A percentile compares a stretch with the other conserved stretches of the same genome.
These are phyloP conservation scores for Tothia fuscella DNA, from an alignment of 2,329 filamentous ascomycete species.

Conservation along the genomic window DNA sequence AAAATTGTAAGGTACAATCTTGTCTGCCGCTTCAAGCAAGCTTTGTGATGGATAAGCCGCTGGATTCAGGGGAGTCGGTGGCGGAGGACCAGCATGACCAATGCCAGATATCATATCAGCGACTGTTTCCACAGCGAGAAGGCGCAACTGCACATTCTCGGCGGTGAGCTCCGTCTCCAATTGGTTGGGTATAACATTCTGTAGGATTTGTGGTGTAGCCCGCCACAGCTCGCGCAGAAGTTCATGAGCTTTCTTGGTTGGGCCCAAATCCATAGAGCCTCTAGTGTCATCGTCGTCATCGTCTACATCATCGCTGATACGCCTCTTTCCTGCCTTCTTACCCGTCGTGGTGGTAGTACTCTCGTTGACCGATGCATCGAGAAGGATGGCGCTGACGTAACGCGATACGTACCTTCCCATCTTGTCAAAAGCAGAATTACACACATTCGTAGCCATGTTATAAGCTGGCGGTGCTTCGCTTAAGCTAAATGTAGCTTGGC, in stretches of 20 bases:
- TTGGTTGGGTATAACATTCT: conserved; percentile 78
- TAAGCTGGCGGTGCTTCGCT: conserved; percentile 89
- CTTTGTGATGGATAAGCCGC: conserved; percentile 71
- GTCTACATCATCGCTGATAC: conserved; percentile 27
- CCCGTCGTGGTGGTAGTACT: conserved; percentile 16
- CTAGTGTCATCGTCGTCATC: conserved; percentile 33
- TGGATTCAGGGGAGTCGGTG: conserved; percentile 61
- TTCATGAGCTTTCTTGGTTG: conserved; percentile 78
- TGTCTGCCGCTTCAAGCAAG: conserved; percentile 26
- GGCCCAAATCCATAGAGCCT: conserved; percentile 63
- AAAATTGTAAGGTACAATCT: conserved; percentile 38
- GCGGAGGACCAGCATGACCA: conserved; percentile 76
- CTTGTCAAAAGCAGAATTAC: conserved; percentile 77
- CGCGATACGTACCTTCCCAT: conserved; percentile 92
- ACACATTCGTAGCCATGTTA: conserved; percentile 91
- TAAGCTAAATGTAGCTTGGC: conserved; percentile 72
- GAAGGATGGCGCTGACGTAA: conserved; percentile 94
- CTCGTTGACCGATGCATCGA: conserved; percentile 62
- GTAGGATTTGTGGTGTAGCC: conserved; percentile 74
- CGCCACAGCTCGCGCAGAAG: conserved; percentile 89
- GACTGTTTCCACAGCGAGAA: conserved; percentile 83
- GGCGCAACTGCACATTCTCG: conserved; percentile 75
- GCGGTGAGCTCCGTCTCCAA: conserved; percentile 84
- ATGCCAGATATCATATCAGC: conserved; percentile 93
- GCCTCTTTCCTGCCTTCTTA: conserved; percentile 38